phyloP scores from a whole-genome alignment of 2,329 filamentous ascomycete species.

The Paraphoma sp. region DNA sequence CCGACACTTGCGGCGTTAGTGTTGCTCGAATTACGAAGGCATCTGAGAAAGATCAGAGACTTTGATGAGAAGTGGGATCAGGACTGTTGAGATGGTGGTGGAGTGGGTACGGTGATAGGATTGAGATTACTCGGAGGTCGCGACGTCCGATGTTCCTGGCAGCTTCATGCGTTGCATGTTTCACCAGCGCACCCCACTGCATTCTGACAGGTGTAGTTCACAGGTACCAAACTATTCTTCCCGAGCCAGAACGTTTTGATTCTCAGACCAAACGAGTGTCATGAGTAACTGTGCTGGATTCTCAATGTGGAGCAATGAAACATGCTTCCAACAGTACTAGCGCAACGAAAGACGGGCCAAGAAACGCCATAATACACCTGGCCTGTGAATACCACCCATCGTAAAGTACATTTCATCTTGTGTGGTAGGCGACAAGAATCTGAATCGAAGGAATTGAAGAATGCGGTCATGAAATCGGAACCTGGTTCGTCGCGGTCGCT shows the following conservation, averaged over 20 bases:
- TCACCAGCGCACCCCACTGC: constrained; percentile 5
- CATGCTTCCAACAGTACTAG: background rate
- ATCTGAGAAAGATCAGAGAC: background rate
- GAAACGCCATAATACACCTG: constrained; percentile 8
- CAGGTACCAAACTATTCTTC: constrained; percentile 1
- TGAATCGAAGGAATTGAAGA: constrained; percentile 1
- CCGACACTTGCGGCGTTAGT: background rate
- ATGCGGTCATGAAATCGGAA: constrained; percentile 4
- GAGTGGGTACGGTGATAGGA: constrained; percentile 6
- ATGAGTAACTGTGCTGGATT: background rate
- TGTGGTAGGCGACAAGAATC: constrained; percentile 3
- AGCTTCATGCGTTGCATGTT: constrained; percentile 4
- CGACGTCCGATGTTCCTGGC: background rate
- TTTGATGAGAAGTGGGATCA: constrained; percentile 1
- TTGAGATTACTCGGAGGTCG: constrained; percentile 3
- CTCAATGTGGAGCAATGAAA: background rate
- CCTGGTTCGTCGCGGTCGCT: constrained; percentile 9
- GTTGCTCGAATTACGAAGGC: background rate
- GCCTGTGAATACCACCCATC: constrained; percentile 8
- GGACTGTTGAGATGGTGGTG: constrained; percentile 1
- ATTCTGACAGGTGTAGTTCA: background rate
- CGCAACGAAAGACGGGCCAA: constrained; percentile 3
- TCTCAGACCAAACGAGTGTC: constrained; percentile 10
- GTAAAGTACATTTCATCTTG: constrained; percentile 7
- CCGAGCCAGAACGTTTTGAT: background rate